These are phyloP conservation scores for Gastrodia elata DNA, from an alignment of 106 monocot species.

Conservation along the genomic window DNA sequence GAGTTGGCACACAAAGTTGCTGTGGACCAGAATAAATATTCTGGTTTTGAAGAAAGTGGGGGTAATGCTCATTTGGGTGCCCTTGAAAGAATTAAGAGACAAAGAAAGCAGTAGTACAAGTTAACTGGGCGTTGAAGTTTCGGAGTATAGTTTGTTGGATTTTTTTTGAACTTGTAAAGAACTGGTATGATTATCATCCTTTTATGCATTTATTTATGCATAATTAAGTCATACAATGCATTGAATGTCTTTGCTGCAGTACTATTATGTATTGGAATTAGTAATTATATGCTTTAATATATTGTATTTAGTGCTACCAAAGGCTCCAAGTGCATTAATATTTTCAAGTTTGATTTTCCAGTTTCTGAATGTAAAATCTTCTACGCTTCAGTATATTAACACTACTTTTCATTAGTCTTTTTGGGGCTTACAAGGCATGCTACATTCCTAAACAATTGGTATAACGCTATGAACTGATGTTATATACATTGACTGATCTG, in stretches of 20 bases:
- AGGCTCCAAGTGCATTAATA: too few relatives aligned
- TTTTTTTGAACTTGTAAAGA: neutral
- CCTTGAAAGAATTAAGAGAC: conserved; percentile 90
- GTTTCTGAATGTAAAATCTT: too few relatives aligned
- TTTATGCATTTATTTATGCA: neutral
- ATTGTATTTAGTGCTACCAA: too few relatives aligned
- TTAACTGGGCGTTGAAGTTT: neutral
- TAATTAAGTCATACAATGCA: neutral
- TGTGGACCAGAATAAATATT: conserved; percentile 22
- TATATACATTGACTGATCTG: too few relatives aligned
- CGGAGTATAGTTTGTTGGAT: neutral
- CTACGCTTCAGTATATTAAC: too few relatives aligned
- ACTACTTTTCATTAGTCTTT: too few relatives aligned
- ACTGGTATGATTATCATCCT: neutral
- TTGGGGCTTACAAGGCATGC: too few relatives aligned
- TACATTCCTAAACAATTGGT: too few relatives aligned
- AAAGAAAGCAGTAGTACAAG: conserved; percentile 33
- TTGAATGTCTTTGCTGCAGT: neutral
- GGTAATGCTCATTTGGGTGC: conserved; percentile 50
- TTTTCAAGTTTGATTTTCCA: too few relatives aligned
- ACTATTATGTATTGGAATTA: too few relatives aligned
- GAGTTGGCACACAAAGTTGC: conserved; percentile 49
- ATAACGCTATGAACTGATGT: too few relatives aligned
- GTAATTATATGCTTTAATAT: too few relatives aligned
- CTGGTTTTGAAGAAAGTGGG: conserved; percentile 30